phyloP scores from a whole-genome alignment of 176 grass and related monocot genomes.

The Musa itinerans region DNA sequence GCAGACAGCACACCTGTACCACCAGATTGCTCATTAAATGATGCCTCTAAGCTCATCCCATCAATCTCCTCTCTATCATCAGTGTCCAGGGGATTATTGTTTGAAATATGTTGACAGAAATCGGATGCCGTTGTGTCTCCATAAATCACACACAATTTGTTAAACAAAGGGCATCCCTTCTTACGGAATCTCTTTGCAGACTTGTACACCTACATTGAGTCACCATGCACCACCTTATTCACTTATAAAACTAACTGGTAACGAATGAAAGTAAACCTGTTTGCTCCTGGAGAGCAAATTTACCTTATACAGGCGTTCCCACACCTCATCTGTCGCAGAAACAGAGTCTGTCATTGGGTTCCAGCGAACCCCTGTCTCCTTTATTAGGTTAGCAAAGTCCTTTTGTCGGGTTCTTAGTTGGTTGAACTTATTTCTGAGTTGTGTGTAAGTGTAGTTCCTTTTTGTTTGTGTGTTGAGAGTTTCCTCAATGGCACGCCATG shows the following conservation, averaged over 20 bases:
- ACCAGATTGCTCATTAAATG: conserved; percentile 12
- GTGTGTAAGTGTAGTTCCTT: not conserved
- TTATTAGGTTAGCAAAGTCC: conserved; percentile 15
- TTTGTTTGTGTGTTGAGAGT: conserved; percentile 2
- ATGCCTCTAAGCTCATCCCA: not conserved
- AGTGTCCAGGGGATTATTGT: not conserved
- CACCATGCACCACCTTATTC: not conserved
- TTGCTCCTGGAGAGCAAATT: not conserved
- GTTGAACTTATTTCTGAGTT: conserved; percentile 18
- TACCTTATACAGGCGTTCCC: conserved; percentile 11
- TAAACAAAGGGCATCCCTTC: conserved; percentile 7
- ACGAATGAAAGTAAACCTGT: not conserved
- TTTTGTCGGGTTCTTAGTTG: conserved; percentile 1
- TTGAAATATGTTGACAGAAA: not conserved
- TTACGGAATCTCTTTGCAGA: conserved; percentile 13
- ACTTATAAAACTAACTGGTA: not conserved
- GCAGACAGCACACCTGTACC: not conserved
- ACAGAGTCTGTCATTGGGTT: not conserved
- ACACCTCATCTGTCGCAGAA: conserved; percentile 9
- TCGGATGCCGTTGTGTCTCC: not conserved
- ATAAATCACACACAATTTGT: conserved; percentile 8
- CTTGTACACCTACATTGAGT: not conserved
- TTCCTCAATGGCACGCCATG: conserved; percentile 5
- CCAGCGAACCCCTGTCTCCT: not conserved
- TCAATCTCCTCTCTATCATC: not conserved